These are phyloP conservation scores for Dipteronia sinensis DNA, from an alignment of 345 rosid genomes.

Conservation along the genomic window DNA sequence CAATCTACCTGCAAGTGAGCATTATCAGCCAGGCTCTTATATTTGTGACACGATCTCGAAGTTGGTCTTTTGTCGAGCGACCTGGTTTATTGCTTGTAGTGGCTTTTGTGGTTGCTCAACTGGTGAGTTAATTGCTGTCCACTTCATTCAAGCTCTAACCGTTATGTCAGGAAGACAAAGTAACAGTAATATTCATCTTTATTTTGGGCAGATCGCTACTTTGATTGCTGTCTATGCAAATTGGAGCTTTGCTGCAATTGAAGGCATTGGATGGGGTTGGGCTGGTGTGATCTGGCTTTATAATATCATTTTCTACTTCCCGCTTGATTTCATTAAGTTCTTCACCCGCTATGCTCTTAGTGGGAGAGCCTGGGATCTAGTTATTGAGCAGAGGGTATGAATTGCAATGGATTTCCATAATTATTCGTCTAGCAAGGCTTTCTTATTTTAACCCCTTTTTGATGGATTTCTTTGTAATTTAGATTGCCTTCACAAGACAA, in stretches of 20 bases:
- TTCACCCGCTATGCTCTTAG: constrained; percentile 87
- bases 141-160: constrained; percentile 13
- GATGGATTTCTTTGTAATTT: constrained; percentile 24
- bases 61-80: constrained; percentile 95
- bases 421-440: background rate
- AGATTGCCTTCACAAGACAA: constrained; percentile 98
- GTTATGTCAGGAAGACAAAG: background rate
- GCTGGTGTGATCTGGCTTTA: constrained; percentile 99
- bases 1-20: constrained; percentile 96
- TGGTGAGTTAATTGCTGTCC: constrained; percentile 58
- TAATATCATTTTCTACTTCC: constrained; percentile 81
- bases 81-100: constrained; percentile 77
- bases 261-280: constrained; percentile 99
- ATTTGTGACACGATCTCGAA: constrained; percentile 91
- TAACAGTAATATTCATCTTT: constrained; percentile 12
- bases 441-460: background rate
- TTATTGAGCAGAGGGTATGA: constrained; percentile 95
- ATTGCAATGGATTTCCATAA: background rate
- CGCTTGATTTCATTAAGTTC: constrained; percentile 93
- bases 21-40: constrained; percentile 95
- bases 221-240: constrained; percentile 93
- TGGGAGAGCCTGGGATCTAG: constrained; percentile 99
- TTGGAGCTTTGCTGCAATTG: constrained; percentile 94
- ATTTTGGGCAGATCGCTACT: constrained; percentile 74
- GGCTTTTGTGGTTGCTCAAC: constrained; percentile 87